Percentiles rank a stretch among this genome's conserved stretches.
These are phyloP conservation scores for Penicillium expansum DNA, from an alignment of 2,329 filamentous ascomycete species.

Conservation along the genomic window DNA sequence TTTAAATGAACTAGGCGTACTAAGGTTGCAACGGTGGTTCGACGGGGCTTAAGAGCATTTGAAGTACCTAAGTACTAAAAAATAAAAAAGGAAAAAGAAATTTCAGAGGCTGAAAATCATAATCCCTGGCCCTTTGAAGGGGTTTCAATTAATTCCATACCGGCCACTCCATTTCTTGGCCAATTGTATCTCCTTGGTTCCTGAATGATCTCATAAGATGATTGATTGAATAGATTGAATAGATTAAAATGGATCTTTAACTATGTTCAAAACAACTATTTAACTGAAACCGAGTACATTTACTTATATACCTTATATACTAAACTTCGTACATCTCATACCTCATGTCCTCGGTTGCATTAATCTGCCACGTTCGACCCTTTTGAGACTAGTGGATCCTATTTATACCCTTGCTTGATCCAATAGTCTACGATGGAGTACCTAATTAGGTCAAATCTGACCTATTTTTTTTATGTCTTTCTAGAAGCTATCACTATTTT, in stretches of 20 bases:
- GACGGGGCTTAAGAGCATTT: background rate
- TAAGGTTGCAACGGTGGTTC: background rate
- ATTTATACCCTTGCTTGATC: constrained; percentile 5
- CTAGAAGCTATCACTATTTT: background rate
- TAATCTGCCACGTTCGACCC: background rate
- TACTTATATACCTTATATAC: background rate
- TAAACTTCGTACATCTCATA: background rate
- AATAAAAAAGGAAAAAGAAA: background rate
- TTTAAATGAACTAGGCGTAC: background rate
- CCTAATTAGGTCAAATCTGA: background rate
- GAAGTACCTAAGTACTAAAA: background rate
- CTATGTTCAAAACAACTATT: background rate
- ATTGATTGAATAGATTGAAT: background rate
- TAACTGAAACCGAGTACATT: background rate
- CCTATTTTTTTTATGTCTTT: constrained; percentile 1
- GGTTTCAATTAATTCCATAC: constrained; percentile 10
- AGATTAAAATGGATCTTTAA: background rate
- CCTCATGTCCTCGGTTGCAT: background rate
- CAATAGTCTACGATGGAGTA: no score
- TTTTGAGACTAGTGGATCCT: constrained; percentile 2
- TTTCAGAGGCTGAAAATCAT: background rate
- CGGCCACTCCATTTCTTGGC: constrained; percentile 12
- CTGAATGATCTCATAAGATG: background rate
- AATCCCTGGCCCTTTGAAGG: constrained; percentile 2
- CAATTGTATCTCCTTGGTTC: constrained; percentile 3